These are phyloP conservation scores for Begonia fuchsioides DNA, from an alignment of 306 rosid species.

Conservation along the genomic window DNA sequence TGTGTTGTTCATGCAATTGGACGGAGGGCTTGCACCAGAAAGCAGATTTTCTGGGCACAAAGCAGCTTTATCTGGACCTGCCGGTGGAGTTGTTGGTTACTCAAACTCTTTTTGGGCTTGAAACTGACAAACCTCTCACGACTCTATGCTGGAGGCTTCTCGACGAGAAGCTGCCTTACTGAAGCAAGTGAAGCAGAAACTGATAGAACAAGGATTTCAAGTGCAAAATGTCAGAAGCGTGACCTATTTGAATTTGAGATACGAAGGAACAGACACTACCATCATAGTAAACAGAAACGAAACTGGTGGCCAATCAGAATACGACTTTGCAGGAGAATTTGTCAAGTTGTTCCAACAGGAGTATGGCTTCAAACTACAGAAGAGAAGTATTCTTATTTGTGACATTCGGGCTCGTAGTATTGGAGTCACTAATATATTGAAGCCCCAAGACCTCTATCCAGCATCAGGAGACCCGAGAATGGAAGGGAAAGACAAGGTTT, in stretches of 20 bases:
- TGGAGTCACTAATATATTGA: conserved; percentile 81
- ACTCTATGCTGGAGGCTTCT: conserved; percentile 46
- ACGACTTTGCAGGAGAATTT: conserved; percentile 58
- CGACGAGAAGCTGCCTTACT: conserved; percentile 44
- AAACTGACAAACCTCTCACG: conserved; percentile 62
- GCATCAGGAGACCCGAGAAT: conserved; percentile 32
- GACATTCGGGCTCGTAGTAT: conserved; percentile 77
- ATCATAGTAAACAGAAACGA: conserved; percentile 61
- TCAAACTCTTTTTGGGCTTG: conserved; percentile 81
- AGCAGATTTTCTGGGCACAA: conserved; percentile 87
- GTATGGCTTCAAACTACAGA: conserved; percentile 69
- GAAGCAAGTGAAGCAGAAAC: conserved; percentile 53
- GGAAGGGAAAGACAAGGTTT: conserved; percentile 68
- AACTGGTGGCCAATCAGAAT: conserved; percentile 23
- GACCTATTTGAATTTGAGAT: conserved; percentile 76
- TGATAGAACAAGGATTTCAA: conserved; percentile 60
- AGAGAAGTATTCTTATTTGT: conserved; percentile 56
- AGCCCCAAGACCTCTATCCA: conserved; percentile 41
- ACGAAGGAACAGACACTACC: conserved; percentile 91
- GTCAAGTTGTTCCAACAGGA: conserved; percentile 63
- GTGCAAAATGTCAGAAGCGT: conserved; percentile 52
- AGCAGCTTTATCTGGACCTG: conserved; percentile 93
- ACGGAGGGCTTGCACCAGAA: conserved; percentile 95
- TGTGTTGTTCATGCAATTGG: conserved; percentile 96
- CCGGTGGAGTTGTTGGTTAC: conserved; percentile 97